Percentiles rank a stretch among this genome's conserved stretches.
These are phyloP conservation scores for Avena insularis DNA, from an alignment of 176 grass and related monocot species.

Conservation along the genomic window DNA sequence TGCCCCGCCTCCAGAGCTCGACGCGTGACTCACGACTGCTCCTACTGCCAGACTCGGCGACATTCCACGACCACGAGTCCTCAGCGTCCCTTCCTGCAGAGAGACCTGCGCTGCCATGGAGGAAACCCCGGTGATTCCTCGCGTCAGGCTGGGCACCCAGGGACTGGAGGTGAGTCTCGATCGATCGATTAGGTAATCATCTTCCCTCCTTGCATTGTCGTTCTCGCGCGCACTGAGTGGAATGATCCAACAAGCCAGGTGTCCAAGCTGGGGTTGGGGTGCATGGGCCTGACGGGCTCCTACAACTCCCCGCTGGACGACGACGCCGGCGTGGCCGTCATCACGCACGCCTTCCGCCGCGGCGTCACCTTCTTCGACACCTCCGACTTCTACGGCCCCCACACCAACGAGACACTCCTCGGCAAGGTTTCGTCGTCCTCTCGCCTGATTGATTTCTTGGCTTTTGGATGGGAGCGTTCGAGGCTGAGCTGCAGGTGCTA, in stretches of 20 bases:
- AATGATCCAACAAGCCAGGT: slow-evolving; percentile 41
- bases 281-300: slow-evolving; percentile 59
- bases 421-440: slow-evolving; percentile 52
- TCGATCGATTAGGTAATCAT: not conserved
- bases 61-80: too few relatives aligned
- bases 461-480: too few relatives aligned
- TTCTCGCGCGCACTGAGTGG: not conserved
- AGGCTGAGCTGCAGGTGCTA: too few relatives aligned
- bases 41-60: too few relatives aligned
- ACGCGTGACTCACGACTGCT: too few relatives aligned
- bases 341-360: slow-evolving; percentile 71
- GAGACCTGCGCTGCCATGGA: slow-evolving; percentile 37
- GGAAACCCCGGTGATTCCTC: slow-evolving; percentile 28
- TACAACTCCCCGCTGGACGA: slow-evolving; percentile 65
- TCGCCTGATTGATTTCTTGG: not conserved
- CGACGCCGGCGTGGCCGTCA: slow-evolving; percentile 56
- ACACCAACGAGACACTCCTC: slow-evolving; percentile 70
- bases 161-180: slow-evolving; percentile 48
- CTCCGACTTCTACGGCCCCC: slow-evolving; percentile 71
- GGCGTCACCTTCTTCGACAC: slow-evolving; percentile 92
- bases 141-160: slow-evolving; percentile 53
- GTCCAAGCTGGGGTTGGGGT: slow-evolving; percentile 86
- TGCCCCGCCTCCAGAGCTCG: too few relatives aligned
- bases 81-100: not conserved
- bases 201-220: not conserved